Evolutionary conservation across 2,329 filamentous ascomycete genomes (phyloP).

Genomic region (Neonectria punicea): DNA sequence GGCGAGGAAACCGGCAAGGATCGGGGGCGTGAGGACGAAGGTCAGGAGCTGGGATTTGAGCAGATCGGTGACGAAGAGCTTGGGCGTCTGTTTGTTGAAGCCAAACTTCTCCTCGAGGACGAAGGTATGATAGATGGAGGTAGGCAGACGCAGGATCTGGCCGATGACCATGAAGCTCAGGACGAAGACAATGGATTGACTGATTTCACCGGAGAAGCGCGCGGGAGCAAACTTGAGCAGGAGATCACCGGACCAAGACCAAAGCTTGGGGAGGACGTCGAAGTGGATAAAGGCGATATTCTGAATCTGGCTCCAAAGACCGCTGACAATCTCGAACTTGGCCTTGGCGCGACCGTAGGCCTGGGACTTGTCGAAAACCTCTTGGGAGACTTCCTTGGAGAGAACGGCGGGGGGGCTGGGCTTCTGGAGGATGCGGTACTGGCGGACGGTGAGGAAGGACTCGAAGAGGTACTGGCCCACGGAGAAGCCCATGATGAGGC

Average conservation of each 20-base stretch:
- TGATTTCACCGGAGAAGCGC: conserved; percentile 89
- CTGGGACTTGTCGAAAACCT: conserved; percentile 95
- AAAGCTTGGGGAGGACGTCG: conserved; percentile 90
- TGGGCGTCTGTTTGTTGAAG: conserved; percentile 97
- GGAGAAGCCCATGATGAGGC: conserved; percentile 93
- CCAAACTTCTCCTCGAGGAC: conserved; percentile 96
- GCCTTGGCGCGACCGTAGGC: conserved; percentile 97
- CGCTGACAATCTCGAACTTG: conserved; percentile 83
- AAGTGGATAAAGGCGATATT: conserved; percentile 90
- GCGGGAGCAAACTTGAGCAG: conserved; percentile 79
- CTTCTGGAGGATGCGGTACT: conserved; percentile 86
- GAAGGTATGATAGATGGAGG: conserved; percentile 92
- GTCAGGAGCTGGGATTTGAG: conserved; percentile 89
- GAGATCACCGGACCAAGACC: conserved; percentile 81
- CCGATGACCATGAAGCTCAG: conserved; percentile 86
- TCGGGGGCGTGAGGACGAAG: conserved; percentile 82
- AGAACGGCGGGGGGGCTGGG: conserved; percentile 87
- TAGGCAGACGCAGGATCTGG: conserved; percentile 81
- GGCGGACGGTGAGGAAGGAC: conserved; percentile 86
- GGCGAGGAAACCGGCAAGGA: conserved; percentile 90
- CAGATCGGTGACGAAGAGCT: conserved; percentile 89
- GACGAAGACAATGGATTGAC: conserved; percentile 92
- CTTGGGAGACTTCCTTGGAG: conserved; percentile 85
- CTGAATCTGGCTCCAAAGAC: conserved; percentile 86
- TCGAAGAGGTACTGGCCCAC: conserved; percentile 92